A percentile compares a stretch with the other conserved stretches of the same genome.
phyloP scores from a whole-genome alignment of 345 rosid genomes.

The Lepidium didymum region DNA sequence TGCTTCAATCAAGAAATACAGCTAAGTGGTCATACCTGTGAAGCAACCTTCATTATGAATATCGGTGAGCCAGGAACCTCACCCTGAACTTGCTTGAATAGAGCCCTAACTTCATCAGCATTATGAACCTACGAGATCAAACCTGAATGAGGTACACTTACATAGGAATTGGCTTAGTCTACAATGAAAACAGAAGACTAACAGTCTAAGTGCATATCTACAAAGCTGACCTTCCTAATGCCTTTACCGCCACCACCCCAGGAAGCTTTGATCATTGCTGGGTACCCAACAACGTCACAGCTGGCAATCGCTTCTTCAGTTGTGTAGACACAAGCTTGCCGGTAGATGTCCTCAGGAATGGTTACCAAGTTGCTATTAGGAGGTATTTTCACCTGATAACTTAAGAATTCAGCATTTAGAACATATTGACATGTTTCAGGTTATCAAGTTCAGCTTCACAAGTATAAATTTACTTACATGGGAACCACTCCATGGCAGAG shows the following conservation, averaged over 20 bases:
- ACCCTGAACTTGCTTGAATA: constrained; percentile 99
- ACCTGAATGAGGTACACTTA: not conserved
- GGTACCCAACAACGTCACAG: constrained; percentile 97
- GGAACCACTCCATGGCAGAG: constrained; percentile 99
- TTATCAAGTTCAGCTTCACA: not conserved
- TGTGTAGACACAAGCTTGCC: constrained; percentile 92
- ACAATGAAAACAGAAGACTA: not conserved
- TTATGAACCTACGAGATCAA: constrained; percentile 64
- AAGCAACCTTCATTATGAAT: constrained; percentile 99
- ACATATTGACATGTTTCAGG: not conserved
- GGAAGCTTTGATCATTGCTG: constrained; percentile 99
- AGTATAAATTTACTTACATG: constrained; percentile 43
- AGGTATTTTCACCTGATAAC: constrained; percentile 75
- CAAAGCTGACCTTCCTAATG: constrained; percentile 81
- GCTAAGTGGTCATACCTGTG: constrained; percentile 61
- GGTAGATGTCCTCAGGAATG: constrained; percentile 81
- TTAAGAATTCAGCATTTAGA: constrained; percentile 7
- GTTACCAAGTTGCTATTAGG: constrained; percentile 65
- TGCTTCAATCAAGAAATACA: constrained; percentile 17
- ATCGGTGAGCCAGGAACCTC: constrained; percentile 99
- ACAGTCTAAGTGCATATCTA: not conserved
- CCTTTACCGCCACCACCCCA: constrained; percentile 99
- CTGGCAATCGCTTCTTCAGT: constrained; percentile 98
- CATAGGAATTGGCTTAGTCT: not conserved
- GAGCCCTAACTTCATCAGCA: constrained; percentile 94